Evolutionary conservation across 768 basidiomycete species (phyloP).

Genomic region (Leccinum broughii): DNA sequence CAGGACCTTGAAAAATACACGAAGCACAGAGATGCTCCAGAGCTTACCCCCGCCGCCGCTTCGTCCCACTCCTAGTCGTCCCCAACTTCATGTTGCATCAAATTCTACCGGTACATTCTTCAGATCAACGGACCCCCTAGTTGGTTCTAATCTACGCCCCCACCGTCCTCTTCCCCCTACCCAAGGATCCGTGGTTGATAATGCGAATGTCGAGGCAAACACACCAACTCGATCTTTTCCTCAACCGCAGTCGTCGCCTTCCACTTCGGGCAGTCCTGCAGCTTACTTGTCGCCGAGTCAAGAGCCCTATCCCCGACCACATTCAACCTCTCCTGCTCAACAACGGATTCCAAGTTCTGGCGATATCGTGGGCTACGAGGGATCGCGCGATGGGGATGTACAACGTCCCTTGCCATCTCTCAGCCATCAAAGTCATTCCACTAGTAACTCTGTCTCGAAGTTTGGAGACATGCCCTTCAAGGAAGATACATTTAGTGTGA

Average conservation of each 20-base stretch:
- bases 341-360: constrained; percentile 28
- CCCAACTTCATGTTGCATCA: constrained; percentile 26
- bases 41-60: constrained; percentile 21
- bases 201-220: constrained; percentile 19
- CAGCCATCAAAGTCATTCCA: constrained; percentile 31
- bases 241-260: constrained; percentile 28
- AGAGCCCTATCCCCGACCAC: constrained; percentile 64
- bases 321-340: constrained; percentile 49
- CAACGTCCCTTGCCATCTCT: constrained; percentile 28
- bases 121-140: constrained; percentile 21
- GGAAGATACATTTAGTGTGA: constrained; percentile 31
- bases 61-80: constrained; percentile 32
- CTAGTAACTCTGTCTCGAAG: constrained; percentile 28
- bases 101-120: constrained; percentile 13
- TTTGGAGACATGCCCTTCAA: constrained; percentile 33
- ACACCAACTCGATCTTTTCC: constrained; percentile 21
- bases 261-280: constrained; percentile 18
- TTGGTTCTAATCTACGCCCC: constrained; percentile 21
- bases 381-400: constrained; percentile 29
- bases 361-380: constrained; percentile 21
- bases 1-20: constrained; percentile 26
- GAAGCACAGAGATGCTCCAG: constrained; percentile 32
- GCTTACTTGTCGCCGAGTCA: constrained; percentile 45
- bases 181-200: constrained; percentile 23
- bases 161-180: constrained; percentile 34